A percentile compares a stretch with the other conserved stretches of the same genome.
Evolutionary conservation across 2,329 filamentous ascomycete species (phyloP).

Genomic region (Eutypella sp.): DNA sequence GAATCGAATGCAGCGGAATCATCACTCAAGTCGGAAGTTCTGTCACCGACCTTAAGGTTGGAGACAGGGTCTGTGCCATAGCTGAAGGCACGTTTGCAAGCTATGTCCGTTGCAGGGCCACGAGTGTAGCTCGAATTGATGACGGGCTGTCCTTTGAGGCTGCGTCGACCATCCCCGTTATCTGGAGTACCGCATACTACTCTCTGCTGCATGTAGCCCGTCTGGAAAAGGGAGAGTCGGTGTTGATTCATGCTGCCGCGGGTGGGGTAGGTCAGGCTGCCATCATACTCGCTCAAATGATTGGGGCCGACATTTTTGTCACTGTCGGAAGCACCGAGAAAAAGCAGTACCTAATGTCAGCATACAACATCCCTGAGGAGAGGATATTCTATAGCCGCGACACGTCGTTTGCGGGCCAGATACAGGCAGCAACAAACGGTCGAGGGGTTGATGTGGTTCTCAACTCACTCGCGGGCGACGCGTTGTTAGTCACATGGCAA

Average conservation of each 20-base stretch:
- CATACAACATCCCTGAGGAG: constrained; percentile 19
- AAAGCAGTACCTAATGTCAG: constrained; percentile 23
- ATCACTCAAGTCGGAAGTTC: constrained; percentile 20
- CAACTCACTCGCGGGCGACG: constrained; percentile 23
- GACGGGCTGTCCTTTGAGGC: constrained; percentile 22
- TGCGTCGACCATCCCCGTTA: constrained; percentile 21
- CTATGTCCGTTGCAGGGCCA: constrained; percentile 18
- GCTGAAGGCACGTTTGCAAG: constrained; percentile 30
- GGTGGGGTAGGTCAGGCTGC: constrained; percentile 25
- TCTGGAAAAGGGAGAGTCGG: constrained; percentile 19
- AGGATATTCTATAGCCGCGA: constrained; percentile 24
- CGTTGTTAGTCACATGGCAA: constrained; percentile 24
- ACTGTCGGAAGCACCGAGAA: constrained; percentile 22
- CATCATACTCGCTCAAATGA: constrained; percentile 22
- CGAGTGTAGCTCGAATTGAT: constrained; percentile 24
- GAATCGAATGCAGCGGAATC: constrained; percentile 22
- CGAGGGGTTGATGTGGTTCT: constrained; percentile 22
- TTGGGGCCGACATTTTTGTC: constrained; percentile 22
- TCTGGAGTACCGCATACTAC: constrained; percentile 23
- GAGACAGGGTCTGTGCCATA: constrained; percentile 31
- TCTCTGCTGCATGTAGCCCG: constrained; percentile 22
- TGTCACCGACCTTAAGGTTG: constrained; percentile 19
- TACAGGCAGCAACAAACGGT: constrained; percentile 17
- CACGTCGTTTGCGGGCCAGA: constrained; percentile 19
- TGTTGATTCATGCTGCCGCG: constrained; percentile 22